Conservation (phyloP, 371 early-diverging fungal genomes). For the Capillidium rhysosporum region DNA sequence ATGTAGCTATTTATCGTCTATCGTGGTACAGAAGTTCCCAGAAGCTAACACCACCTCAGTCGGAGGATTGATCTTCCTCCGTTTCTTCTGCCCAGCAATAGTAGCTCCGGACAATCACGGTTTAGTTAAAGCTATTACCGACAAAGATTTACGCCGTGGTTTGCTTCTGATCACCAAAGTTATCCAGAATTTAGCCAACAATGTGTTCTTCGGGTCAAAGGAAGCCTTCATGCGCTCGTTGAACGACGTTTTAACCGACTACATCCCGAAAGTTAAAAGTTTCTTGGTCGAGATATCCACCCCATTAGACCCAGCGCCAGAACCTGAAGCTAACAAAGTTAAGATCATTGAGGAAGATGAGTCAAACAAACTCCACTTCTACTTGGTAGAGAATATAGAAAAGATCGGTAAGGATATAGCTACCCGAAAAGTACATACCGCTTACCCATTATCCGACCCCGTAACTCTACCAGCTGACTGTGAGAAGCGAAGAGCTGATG, state of each 20-base stretch:
- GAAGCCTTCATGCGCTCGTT: slow-evolving; percentile 77
- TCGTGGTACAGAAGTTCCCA: slow-evolving; percentile 66
- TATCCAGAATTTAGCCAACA: slow-evolving; percentile 87
- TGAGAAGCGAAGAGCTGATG: slow-evolving; percentile 15
- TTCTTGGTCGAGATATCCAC: slow-evolving; percentile 36
- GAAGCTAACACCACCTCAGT: slow-evolving; percentile 72
- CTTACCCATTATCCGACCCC: slow-evolving; percentile 1
- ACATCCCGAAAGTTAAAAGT: slow-evolving; percentile 40
- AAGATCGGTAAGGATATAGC: slow-evolving; percentile 39
- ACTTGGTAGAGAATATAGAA: slow-evolving; percentile 47
- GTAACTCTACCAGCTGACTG: slow-evolving; percentile 9
- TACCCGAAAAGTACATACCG: slow-evolving; percentile 14
- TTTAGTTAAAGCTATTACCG: slow-evolving; percentile 24
- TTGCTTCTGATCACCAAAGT: slow-evolving; percentile 79
- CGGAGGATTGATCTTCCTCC: slow-evolving; percentile 83
- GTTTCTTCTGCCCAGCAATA: slow-evolving; percentile 90
- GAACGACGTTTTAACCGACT: slow-evolving; percentile 59
- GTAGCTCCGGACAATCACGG: slow-evolving; percentile 64
- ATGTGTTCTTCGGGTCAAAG: slow-evolving; percentile 81
- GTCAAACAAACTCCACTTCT: slow-evolving; percentile 35
- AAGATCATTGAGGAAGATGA: slow-evolving; percentile 25
- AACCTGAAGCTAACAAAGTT: background rate
- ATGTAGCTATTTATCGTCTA: slow-evolving; percentile 51
- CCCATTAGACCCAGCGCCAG: background rate
- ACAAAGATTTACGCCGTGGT: slow-evolving; percentile 58